Evolutionary conservation across 345 rosid species (phyloP), one percentile per base, ranked within the genome.

Genomic region (Eucalyptus rudis): DNA sequence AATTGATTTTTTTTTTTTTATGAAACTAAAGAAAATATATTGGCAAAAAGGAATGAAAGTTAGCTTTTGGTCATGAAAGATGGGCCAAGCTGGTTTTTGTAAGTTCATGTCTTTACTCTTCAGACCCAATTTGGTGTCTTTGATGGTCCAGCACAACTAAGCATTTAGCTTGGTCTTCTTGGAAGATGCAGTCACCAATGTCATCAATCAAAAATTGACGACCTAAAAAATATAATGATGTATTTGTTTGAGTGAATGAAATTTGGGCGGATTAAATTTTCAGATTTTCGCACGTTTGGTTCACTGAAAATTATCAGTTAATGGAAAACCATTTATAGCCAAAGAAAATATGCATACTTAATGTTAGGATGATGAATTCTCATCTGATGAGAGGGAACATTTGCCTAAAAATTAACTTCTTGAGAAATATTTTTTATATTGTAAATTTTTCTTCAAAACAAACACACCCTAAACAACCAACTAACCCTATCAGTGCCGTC

Each of bases 271-370:
- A 20, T 76, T 76, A 9, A 5, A 0, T 71, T 76, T 36, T 15
- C 1, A 7, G 20, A n/a, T 5, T n/a, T 64, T 36, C 1, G 12
- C 0, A 0, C 7, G 0, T 36, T 76, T 36, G 8, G 8, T 36
- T 76, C 0, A 0, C 3, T 76, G 27, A 40, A 33, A 36, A 40
- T 76, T 13, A 40, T 40, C 8, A 5, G 4, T 36, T 2, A 36
- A 71, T 6, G 15, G 4, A 76, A 71, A 71, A 19, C 0, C 20
- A 33, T 10, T 3, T 71, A 36, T 0, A 7, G 2, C 3, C 45
- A 71, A 33, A 71, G 45, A 36, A 71, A 71, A 20, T 36, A 10
- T 36, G 45, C 83, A 71, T 71, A 10, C 24, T 76, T 76, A 20
- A 76, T 40, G 8, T 76, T 10, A 76, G 27, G 15, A 40, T 20